phyloP scores from a whole-genome alignment of 768 basidiomycete species.

The Suillus clintonianus region DNA sequence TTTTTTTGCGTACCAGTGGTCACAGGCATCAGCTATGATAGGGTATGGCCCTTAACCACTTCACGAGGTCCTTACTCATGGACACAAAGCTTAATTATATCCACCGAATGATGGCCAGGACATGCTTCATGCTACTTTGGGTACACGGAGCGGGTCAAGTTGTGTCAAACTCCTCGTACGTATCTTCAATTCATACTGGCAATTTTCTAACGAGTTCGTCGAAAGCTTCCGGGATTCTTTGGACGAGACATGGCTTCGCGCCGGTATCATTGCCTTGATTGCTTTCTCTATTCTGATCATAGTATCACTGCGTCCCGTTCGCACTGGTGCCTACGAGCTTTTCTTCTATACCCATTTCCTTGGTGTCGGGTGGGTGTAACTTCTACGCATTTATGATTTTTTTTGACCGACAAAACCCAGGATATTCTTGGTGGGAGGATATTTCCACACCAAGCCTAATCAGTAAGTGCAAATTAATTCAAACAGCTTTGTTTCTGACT shows the following conservation, averaged over 20 bases:
- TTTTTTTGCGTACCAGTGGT: conserved; percentile 16
- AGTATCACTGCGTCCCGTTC: conserved; percentile 51
- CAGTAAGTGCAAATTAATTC: conserved; percentile 11
- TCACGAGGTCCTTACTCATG: neutral
- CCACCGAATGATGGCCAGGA: conserved; percentile 53
- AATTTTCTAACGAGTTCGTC: neutral
- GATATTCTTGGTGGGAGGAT: conserved; percentile 40
- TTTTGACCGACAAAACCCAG: conserved; percentile 16
- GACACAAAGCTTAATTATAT: conserved; percentile 38
- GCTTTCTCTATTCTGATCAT: conserved; percentile 46
- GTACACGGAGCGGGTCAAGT: conserved; percentile 41
- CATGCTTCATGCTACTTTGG: conserved; percentile 47
- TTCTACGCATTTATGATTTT: rapidly evolving
- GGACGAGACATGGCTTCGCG: conserved; percentile 20
- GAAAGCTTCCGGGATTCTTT: conserved; percentile 2
- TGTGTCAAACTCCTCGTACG: conserved; percentile 10
- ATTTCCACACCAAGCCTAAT: conserved; percentile 38
- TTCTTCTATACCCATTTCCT: conserved; percentile 54
- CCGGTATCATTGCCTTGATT: conserved; percentile 38
- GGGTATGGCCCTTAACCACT: conserved; percentile 9
- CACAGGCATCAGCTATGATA: conserved; percentile 30
- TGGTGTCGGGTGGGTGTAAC: conserved; percentile 38
- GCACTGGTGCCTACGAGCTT: conserved; percentile 48
- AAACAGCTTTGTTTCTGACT: neutral
- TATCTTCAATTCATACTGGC: no score